Evolutionary conservation across 306 rosid genomes (phyloP).

Genomic region (Acacia melanoxylon): DNA sequence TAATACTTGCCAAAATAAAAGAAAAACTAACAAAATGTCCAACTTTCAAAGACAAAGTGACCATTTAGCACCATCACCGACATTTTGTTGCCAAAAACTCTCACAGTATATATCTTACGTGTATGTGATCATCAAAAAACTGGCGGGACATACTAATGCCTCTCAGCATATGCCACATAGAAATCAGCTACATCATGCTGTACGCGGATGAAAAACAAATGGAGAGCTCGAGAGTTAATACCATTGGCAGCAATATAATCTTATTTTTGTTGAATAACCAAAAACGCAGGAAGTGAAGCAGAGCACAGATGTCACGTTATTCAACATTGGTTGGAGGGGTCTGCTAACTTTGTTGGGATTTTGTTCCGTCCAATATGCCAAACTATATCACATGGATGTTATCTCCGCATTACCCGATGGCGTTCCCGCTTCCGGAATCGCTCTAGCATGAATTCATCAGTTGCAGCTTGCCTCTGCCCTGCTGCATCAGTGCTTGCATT

Average conservation of each 20-base stretch:
- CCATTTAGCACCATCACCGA: neutral
- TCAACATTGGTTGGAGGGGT: neutral
- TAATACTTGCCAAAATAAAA: neutral
- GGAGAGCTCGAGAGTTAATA: neutral
- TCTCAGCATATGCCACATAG: constrained; percentile 6
- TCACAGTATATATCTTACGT: neutral
- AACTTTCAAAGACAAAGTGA: neutral
- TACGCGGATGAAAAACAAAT: neutral
- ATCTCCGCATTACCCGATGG: constrained; percentile 85
- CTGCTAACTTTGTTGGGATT: neutral
- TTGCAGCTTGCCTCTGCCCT: constrained; percentile 92
- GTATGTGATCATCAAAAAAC: neutral
- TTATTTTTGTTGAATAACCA: constrained; percentile 17
- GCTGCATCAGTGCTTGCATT: constrained; percentile 58
- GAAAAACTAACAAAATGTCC: neutral
- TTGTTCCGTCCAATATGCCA: constrained; percentile 13
- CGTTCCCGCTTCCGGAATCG: constrained; percentile 98
- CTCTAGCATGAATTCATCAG: constrained; percentile 90
- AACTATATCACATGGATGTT: constrained; percentile 22
- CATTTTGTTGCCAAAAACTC: neutral
- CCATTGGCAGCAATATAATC: constrained; percentile 11
- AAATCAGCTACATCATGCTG: neutral
- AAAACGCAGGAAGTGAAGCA: neutral
- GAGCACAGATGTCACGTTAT: neutral
- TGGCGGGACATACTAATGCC: neutral